These are phyloP conservation scores for Mortierella claussenii DNA, from an alignment of 192 early-diverging fungal genomes.

Conservation along the genomic window DNA sequence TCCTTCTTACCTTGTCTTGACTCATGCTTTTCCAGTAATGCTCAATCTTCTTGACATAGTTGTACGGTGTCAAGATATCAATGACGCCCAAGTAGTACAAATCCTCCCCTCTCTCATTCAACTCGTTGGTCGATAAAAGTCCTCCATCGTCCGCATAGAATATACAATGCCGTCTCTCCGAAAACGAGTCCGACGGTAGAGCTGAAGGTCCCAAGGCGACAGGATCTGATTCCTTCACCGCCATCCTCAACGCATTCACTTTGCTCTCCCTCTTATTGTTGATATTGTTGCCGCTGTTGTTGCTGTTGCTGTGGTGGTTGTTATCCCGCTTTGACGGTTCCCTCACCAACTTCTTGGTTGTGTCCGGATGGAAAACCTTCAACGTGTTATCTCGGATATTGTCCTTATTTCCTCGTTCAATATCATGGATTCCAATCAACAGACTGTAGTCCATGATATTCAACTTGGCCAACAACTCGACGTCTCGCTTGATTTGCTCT, in stretches of 20 bases:
- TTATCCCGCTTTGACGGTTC: conserved; percentile 55
- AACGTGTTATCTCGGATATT: conserved; percentile 94
- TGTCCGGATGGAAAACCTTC: conserved; percentile 74
- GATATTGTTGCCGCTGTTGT: no score
- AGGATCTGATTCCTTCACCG: conserved; percentile 68
- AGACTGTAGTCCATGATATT: conserved; percentile 99
- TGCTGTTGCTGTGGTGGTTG: no score
- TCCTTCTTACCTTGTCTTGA: conserved; percentile 71
- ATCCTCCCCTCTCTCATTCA: conserved; percentile 72
- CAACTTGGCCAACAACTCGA: conserved; percentile 75
- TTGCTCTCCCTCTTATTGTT: conserved; percentile 68
- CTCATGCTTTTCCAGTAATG: conserved; percentile 88
- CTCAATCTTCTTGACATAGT: conserved; percentile 88
- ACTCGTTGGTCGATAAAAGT: conserved; percentile 77
- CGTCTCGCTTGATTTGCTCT: conserved; percentile 89
- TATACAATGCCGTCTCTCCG: conserved; percentile 76
- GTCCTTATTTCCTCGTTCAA: conserved; percentile 83
- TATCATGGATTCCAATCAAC: conserved; percentile 91
- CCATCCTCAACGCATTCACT: conserved; percentile 63
- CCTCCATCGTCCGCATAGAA: conserved; percentile 96
- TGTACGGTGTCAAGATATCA: conserved; percentile 97
- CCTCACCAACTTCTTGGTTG: conserved; percentile 56
- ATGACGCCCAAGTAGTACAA: conserved; percentile 98
- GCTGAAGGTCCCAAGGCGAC: conserved; percentile 65
- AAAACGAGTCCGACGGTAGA: conserved; percentile 65